Conservation (phyloP, 2,329 filamentous ascomycete genomes). For the Drechslera avenae region DNA sequence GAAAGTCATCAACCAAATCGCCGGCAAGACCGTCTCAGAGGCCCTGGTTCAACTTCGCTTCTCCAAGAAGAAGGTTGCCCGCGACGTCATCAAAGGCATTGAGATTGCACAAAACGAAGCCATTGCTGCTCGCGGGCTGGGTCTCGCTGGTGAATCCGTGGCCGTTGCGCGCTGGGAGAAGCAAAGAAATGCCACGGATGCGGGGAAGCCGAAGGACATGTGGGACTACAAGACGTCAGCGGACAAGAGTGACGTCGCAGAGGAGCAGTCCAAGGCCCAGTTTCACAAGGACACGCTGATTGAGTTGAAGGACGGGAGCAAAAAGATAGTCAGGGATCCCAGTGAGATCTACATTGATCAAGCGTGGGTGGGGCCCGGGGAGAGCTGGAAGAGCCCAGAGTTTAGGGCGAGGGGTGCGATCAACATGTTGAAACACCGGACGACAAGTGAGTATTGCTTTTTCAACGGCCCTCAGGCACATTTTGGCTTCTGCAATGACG, state of each 20-base stretch:
- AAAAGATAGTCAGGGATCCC: conserved; percentile 71
- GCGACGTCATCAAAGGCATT: conserved; percentile 78
- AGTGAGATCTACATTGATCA: conserved; percentile 89
- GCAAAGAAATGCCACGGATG: conserved; percentile 21
- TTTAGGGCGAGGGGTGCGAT: conserved; percentile 77
- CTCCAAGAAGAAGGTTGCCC: conserved; percentile 89
- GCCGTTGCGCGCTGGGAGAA: conserved; percentile 28
- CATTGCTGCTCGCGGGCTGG: conserved; percentile 83
- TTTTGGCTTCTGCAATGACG: too few species aligned
- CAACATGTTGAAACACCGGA: conserved; percentile 70
- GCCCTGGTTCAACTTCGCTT: conserved; percentile 94
- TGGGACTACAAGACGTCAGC: conserved; percentile 20
- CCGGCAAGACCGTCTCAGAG: conserved; percentile 91
- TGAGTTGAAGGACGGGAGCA: conserved; percentile 74
- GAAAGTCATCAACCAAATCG: conserved; percentile 83
- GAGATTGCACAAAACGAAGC: conserved; percentile 82
- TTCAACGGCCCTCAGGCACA: not conserved
- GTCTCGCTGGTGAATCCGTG: conserved; percentile 57
- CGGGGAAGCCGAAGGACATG: conserved; percentile 12
- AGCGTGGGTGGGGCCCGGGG: conserved; percentile 85
- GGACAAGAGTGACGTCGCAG: conserved; percentile 4
- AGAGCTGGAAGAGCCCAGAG: conserved; percentile 58
- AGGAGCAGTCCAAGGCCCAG: conserved; percentile 15
- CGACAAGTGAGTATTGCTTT: conserved; percentile 66
- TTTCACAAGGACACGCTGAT: conserved; percentile 60